Evolutionary conservation across 2,329 filamentous ascomycete species (phyloP).

Genomic region (Spiromastix sp.): DNA sequence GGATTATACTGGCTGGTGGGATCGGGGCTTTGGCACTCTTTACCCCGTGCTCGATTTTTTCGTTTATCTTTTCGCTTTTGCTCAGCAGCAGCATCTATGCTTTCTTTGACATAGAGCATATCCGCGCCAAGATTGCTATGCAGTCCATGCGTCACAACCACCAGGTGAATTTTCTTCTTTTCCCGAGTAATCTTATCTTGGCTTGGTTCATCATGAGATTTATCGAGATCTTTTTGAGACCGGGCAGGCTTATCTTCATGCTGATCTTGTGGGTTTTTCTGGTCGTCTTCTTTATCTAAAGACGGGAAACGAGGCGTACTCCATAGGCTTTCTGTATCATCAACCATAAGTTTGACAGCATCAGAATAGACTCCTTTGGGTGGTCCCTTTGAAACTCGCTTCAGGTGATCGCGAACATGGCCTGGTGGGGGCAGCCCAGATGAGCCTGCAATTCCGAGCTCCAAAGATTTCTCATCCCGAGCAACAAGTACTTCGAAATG

Average conservation of each 20-base stretch:
- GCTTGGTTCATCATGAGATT: conserved; percentile 5
- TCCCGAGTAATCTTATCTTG: conserved; percentile 36
- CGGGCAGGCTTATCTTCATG: conserved; percentile 14
- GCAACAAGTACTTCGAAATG: conserved; percentile 80
- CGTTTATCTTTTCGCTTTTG: conserved; percentile 63
- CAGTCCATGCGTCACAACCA: conserved; percentile 84
- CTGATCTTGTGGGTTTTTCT: conserved; percentile 26
- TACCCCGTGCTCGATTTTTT: conserved; percentile 32
- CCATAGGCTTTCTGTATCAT: conserved; percentile 86
- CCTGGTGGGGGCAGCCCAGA: conserved; percentile 51
- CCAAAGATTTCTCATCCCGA: conserved; percentile 73
- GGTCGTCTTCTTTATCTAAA: conserved; percentile 36
- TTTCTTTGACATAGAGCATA: conserved; percentile 96
- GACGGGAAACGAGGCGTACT: conserved; percentile 76
- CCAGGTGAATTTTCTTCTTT: conserved; percentile 75
- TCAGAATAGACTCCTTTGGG: conserved; percentile 70
- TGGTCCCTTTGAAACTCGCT: conserved; percentile 36
- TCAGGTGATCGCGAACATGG: conserved; percentile 65
- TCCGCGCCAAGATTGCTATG: conserved; percentile 94
- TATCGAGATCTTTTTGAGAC: conserved; percentile 15
- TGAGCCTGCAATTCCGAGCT: conserved; percentile 51
- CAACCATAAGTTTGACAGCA: conserved; percentile 65
- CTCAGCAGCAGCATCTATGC: conserved; percentile 73
- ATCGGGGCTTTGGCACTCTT: neutral
- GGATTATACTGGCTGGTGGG: neutral